phyloP scores from a whole-genome alignment of 495 filamentous ascomycete species.

The Neurospora terricola region DNA sequence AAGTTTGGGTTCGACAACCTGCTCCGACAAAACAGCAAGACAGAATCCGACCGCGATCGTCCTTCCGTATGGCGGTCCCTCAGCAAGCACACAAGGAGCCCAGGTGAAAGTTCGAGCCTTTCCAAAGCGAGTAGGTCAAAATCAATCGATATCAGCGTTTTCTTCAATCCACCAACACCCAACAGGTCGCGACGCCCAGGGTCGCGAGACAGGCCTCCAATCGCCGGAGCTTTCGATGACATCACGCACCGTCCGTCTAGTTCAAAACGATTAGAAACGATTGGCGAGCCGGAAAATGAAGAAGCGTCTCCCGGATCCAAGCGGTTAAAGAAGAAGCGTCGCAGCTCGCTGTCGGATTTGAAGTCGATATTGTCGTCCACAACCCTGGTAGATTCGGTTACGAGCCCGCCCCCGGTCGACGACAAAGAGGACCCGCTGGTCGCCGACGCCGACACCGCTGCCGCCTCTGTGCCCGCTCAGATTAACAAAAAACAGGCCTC shows the following conservation, averaged over 20 bases:
- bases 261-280: conserved; percentile 37
- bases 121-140: conserved; percentile 62
- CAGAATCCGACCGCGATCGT: conserved; percentile 47
- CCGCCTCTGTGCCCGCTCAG: conserved; percentile 24
- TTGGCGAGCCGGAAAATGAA: conserved; percentile 40
- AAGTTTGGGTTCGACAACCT: conserved; percentile 70
- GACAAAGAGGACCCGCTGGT: neutral
- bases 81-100: conserved; percentile 65
- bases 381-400: conserved; percentile 30
- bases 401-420: conserved; percentile 1
- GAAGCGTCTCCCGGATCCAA: conserved; percentile 22
- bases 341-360: conserved; percentile 87
- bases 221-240: conserved; percentile 54
- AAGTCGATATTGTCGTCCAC: conserved; percentile 47
- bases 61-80: conserved; percentile 77
- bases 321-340: conserved; percentile 61
- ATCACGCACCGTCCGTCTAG: conserved; percentile 32
- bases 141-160: conserved; percentile 65
- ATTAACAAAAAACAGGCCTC: conserved; percentile 48
- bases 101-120: conserved; percentile 45
- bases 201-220: conserved; percentile 55
- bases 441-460: conserved; percentile 7
- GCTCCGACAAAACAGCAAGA: conserved; percentile 67
- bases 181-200: conserved; percentile 46
- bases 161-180: conserved; percentile 26